Evolutionary conservation across 129 eudicot species (phyloP).

Genomic region (Pittosporum tobira): DNA sequence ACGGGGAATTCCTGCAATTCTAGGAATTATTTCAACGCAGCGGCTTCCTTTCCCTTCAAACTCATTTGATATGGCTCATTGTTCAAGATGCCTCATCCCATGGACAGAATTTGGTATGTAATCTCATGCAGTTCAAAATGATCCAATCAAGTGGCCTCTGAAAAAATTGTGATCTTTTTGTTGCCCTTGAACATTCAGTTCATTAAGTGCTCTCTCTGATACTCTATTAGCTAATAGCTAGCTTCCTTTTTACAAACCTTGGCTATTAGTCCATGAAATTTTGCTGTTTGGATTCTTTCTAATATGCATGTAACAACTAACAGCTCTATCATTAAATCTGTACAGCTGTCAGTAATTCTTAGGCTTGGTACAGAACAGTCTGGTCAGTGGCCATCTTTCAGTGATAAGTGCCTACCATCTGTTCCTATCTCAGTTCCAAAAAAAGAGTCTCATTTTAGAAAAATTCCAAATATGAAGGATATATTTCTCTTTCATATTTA

Average conservation of each 20-base stretch:
- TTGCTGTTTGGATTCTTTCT: background rate
- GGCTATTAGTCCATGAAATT: background rate
- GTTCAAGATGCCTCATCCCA: constrained; percentile 97
- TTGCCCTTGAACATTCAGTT: background rate
- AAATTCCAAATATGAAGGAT: too few species aligned
- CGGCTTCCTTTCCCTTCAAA: constrained; percentile 97
- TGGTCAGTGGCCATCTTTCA: background rate
- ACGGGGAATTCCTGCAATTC: constrained; percentile 96
- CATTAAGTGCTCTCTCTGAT: too few species aligned
- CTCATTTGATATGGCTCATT: constrained; percentile 97
- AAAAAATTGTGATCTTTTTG: background rate
- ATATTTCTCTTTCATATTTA: too few species aligned
- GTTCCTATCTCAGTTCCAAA: too few species aligned
- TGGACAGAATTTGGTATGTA: constrained; percentile 93
- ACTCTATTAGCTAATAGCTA: too few species aligned
- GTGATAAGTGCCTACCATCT: background rate
- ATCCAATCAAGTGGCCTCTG: background rate
- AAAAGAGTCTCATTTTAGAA: too few species aligned
- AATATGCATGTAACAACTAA: too few species aligned
- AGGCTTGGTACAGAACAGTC: too few species aligned
- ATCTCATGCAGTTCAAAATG: background rate
- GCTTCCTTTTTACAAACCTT: background rate
- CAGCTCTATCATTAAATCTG: too few species aligned
- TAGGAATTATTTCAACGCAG: constrained; percentile 90
- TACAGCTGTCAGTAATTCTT: too few species aligned